Evolutionary conservation across 805 yeast species (phyloP).

Genomic region (Ogataea paraovalis): DNA sequence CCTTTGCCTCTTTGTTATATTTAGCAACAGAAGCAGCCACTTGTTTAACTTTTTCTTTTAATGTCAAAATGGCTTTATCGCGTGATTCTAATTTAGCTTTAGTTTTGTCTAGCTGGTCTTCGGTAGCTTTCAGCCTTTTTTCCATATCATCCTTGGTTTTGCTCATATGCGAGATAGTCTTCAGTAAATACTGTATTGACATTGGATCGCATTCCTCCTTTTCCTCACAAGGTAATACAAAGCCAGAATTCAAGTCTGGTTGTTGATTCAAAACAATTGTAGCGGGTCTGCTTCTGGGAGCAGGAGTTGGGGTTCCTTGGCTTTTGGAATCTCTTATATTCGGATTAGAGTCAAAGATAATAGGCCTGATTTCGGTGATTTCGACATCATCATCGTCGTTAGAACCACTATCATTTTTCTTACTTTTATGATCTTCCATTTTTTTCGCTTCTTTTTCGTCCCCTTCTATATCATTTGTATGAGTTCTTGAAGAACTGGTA

Average conservation of each 20-base stretch:
- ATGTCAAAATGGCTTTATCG: slow-evolving; percentile 2
- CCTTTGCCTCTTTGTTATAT: slow-evolving; percentile 3
- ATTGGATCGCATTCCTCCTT: slow-evolving; percentile 3
- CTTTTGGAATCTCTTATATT: not conserved
- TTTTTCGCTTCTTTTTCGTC: not conserved
- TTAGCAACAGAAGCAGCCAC: slow-evolving; percentile 5
- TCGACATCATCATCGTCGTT: slow-evolving; percentile 1
- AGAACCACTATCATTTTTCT: not conserved
- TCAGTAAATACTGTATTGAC: slow-evolving; percentile 20
- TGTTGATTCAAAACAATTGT: not conserved
- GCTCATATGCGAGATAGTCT: slow-evolving; percentile 13
- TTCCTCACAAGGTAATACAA: not conserved
- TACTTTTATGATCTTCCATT: not conserved
- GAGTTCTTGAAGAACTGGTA: not conserved
- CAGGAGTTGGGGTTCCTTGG: slow-evolving; percentile 3
- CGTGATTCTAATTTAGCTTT: slow-evolving; percentile 5
- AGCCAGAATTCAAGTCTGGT: not conserved
- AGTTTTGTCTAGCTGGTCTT: slow-evolving; percentile 6
- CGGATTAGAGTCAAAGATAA: not conserved
- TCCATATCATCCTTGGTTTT: slow-evolving; percentile 10
- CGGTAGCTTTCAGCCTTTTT: slow-evolving; percentile 3
- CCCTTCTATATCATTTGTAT: not conserved
- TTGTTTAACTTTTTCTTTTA: slow-evolving; percentile 7
- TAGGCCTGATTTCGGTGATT: slow-evolving; percentile 1
- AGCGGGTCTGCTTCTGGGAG: slow-evolving; percentile 1